Conservation (phyloP, 768 basidiomycete genomes). For the Boletellus sp. region DNA sequence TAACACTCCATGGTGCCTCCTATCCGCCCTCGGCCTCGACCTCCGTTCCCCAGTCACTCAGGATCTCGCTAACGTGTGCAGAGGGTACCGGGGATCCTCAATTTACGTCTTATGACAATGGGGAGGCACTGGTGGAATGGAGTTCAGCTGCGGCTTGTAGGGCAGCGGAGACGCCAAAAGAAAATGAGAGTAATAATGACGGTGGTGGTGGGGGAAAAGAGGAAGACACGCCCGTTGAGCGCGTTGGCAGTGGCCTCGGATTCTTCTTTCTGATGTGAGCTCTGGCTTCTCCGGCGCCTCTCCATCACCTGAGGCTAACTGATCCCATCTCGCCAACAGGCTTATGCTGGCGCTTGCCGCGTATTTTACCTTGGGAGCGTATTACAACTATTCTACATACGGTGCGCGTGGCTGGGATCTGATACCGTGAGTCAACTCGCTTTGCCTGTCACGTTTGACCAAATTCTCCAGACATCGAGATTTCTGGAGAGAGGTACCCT, state of each 20-base stretch:
- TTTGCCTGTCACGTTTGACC: slow-evolving; percentile 2
- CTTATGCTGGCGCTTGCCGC: slow-evolving; percentile 55
- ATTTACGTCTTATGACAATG: slow-evolving; percentile 60
- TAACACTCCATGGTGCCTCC: slow-evolving; percentile 55
- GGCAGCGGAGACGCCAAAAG: slow-evolving; percentile 23
- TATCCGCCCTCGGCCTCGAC: slow-evolving; percentile 52
- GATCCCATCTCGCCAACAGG: slow-evolving; percentile 49
- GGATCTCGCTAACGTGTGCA: slow-evolving; percentile 58
- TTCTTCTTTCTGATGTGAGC: slow-evolving; percentile 86
- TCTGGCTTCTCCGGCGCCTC: not conserved
- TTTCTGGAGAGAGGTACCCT: slow-evolving; percentile 88
- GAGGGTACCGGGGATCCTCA: slow-evolving; percentile 41
- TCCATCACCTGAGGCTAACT: slow-evolving; percentile 2
- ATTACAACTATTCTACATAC: slow-evolving; percentile 86
- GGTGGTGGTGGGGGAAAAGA: slow-evolving; percentile 15
- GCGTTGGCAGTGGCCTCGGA: slow-evolving; percentile 71
- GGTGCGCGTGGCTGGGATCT: slow-evolving; percentile 80
- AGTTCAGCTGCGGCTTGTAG: slow-evolving; percentile 56
- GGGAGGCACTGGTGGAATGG: slow-evolving; percentile 59
- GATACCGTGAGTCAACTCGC: slow-evolving; percentile 65
- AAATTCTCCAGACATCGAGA: slow-evolving; percentile 64
- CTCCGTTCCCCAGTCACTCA: slow-evolving; percentile 53
- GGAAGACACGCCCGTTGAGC: slow-evolving; percentile 33
- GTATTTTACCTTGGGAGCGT: slow-evolving; percentile 78
- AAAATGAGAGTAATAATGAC: slow-evolving; percentile 25